These are phyloP conservation scores for Pseudophaeomoniella oleicola DNA, from an alignment of 2,329 filamentous ascomycete species.

Conservation along the genomic window DNA sequence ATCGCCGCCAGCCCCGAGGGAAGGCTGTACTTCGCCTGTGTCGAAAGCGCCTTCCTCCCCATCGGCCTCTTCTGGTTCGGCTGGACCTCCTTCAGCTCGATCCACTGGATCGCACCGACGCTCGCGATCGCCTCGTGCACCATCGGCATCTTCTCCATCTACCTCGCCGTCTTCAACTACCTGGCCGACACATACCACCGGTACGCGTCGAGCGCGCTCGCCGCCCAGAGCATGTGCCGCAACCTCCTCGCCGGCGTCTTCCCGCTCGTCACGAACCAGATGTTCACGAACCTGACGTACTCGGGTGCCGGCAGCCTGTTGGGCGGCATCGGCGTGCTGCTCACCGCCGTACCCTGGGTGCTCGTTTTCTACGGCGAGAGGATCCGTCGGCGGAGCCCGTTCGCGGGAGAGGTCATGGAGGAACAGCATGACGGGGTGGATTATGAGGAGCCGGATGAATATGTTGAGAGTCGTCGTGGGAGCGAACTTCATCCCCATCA, in stretches of 20 bases:
- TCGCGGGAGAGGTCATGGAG: conserved; percentile 39
- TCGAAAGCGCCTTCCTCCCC: conserved; percentile 61
- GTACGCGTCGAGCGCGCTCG: conserved; percentile 73
- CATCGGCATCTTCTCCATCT: conserved; percentile 75
- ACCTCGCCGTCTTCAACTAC: conserved; percentile 85
- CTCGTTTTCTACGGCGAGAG: conserved; percentile 62
- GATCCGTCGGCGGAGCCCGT: conserved; percentile 62
- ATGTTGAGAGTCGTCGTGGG: conserved; percentile 30
- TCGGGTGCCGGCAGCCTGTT: conserved; percentile 58
- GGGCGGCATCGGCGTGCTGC: conserved; percentile 49
- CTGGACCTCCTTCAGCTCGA: conserved; percentile 41
- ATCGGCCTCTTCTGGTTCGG: conserved; percentile 71
- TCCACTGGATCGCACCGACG: conserved; percentile 59
- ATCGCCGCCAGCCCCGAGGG: conserved; percentile 49
- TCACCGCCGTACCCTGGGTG: conserved; percentile 80
- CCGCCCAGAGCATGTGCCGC: conserved; percentile 73
- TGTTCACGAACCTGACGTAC: conserved; percentile 62
- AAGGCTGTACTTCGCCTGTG: conserved; percentile 68
- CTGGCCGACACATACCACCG: conserved; percentile 75
- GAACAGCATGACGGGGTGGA: neutral
- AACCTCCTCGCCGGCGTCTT: conserved; percentile 74
- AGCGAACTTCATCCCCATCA: conserved; percentile 41
- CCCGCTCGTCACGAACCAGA: conserved; percentile 56
- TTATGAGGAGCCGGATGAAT: neutral
- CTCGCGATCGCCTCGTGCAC: conserved; percentile 60